phyloP scores from a whole-genome alignment of 176 grass and related monocot genomes.

The Hyparrhenia diplandra region DNA sequence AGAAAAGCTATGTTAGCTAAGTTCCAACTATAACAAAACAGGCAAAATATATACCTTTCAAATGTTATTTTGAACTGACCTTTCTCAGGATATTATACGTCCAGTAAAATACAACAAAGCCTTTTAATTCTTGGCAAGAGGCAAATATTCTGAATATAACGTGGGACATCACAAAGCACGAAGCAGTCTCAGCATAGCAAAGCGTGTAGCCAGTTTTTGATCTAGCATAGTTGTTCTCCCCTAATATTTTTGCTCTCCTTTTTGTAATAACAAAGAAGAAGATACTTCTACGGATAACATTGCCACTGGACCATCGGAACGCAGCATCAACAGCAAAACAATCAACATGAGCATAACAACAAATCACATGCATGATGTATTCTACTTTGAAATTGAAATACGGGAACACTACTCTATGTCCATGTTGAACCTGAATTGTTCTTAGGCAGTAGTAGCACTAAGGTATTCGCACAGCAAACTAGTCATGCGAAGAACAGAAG shows the following conservation, averaged over 20 bases:
- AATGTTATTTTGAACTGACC: too few species aligned
- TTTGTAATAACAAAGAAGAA: not conserved
- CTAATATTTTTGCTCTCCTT: not conserved
- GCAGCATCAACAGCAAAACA: not conserved
- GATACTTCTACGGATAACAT: not conserved
- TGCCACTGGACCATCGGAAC: not conserved
- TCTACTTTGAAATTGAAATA: not conserved
- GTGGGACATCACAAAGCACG: not conserved
- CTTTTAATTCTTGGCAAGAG: too few species aligned
- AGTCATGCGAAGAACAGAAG: not conserved
- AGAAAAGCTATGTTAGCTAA: too few species aligned
- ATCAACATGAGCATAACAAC: not conserved
- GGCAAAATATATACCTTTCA: too few species aligned
- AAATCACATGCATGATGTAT: not conserved
- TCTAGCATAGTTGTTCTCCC: not conserved
- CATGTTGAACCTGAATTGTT: not conserved
- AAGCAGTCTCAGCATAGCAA: not conserved
- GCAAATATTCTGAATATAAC: too few species aligned
- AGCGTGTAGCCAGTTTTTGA: not conserved
- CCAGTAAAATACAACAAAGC: too few species aligned
- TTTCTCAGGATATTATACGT: too few species aligned
- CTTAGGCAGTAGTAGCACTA: not conserved
- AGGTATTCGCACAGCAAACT: not conserved
- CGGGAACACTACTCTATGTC: not conserved
- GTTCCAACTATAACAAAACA: too few species aligned